phyloP scores from a whole-genome alignment of 1,139 yeast genomes.

The Pneumocystis carinii region DNA sequence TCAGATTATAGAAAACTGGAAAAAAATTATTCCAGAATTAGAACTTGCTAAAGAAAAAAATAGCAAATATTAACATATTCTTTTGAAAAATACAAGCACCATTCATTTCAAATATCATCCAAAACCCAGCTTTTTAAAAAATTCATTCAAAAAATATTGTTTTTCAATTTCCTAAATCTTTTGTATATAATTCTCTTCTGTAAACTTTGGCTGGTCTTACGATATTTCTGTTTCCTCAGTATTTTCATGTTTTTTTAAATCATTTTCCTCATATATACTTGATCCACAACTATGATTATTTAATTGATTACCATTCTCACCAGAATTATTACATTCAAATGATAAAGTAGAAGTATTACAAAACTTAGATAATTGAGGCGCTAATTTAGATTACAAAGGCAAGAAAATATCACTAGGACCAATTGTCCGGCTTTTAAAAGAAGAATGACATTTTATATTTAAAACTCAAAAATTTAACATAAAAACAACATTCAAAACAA shows the following conservation, averaged over 20 bases:
- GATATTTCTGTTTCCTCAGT: not conserved
- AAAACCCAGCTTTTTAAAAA: too few relatives aligned
- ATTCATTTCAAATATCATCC: too few relatives aligned
- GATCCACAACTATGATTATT: not conserved
- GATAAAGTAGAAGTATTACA: too few relatives aligned
- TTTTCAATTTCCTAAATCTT: not conserved
- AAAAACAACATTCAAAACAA: too few relatives aligned
- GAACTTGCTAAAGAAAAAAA: constrained; percentile 1
- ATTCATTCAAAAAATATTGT: not conserved
- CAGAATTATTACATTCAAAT: too few relatives aligned
- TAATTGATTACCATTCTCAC: too few relatives aligned
- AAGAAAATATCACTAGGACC: too few relatives aligned
- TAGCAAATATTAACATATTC: not conserved
- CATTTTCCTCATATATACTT: not conserved
- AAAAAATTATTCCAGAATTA: constrained; percentile 11
- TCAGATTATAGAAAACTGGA: constrained; percentile 11
- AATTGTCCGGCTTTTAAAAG: too few relatives aligned
- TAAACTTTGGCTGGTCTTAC: not conserved
- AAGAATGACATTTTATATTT: too few relatives aligned
- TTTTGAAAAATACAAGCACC: not conserved
- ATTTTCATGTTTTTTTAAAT: not conserved
- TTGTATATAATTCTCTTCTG: not conserved
- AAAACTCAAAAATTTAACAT: too few relatives aligned
- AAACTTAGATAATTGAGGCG: too few relatives aligned
- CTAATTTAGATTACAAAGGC: too few relatives aligned